Conservation (phyloP, 495 filamentous ascomycete species). For the Copromyces sp. region DNA sequence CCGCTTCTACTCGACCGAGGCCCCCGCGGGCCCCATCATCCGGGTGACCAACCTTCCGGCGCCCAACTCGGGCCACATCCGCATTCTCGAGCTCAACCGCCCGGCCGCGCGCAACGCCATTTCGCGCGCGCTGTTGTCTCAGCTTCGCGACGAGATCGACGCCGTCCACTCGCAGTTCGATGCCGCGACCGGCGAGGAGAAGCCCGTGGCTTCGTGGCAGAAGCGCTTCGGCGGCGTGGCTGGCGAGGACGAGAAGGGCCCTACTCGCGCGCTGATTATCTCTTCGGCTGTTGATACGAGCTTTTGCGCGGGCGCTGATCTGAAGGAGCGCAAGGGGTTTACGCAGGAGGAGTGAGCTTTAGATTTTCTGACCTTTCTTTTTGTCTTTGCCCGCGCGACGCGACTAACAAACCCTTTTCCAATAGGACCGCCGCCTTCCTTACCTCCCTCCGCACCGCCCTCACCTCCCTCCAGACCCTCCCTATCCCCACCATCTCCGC, state of each 20-base stretch:
- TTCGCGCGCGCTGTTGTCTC: constrained; percentile 61
- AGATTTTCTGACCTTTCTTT: constrained; percentile 16
- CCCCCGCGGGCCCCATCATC: constrained; percentile 43
- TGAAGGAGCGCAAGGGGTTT: constrained; percentile 78
- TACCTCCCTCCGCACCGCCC: constrained; percentile 55
- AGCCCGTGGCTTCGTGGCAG: constrained; percentile 22
- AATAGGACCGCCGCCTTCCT: constrained; percentile 69
- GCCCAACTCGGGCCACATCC: constrained; percentile 72
- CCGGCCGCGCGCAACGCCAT: constrained; percentile 83
- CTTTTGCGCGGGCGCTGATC: constrained; percentile 90
- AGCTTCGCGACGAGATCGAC: constrained; percentile 58
- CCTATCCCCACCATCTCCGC: constrained; percentile 84
- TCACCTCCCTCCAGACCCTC: constrained; percentile 55
- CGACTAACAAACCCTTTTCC: not conserved
- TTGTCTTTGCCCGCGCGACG: not conserved
- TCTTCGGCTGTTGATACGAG: constrained; percentile 65
- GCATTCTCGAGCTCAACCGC: constrained; percentile 76
- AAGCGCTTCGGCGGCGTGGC: constrained; percentile 30
- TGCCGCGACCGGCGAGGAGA: constrained; percentile 38
- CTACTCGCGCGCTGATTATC: constrained; percentile 68
- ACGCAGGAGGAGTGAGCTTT: constrained; percentile 50
- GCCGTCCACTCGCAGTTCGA: constrained; percentile 58
- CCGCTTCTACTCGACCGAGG: constrained; percentile 27
- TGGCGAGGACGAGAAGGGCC: constrained; percentile 31
- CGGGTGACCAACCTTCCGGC: constrained; percentile 63